Conservation (phyloP, 2,329 filamentous ascomycete genomes). For the Talaromyces sp. region DNA sequence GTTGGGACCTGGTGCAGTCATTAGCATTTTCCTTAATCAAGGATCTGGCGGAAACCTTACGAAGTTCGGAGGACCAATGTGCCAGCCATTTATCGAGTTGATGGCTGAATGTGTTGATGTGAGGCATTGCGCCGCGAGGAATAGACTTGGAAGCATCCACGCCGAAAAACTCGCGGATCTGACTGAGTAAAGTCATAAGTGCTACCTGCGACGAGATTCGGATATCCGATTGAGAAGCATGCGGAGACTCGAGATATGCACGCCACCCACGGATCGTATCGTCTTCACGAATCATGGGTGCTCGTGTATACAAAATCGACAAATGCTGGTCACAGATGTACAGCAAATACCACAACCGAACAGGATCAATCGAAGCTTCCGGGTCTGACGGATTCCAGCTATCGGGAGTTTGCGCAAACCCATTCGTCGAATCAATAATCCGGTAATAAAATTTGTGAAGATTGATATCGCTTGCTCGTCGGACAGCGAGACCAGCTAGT, state of each 20-base stretch:
- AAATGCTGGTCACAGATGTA: slow-evolving; percentile 41
- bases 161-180: slow-evolving; percentile 21
- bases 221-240: slow-evolving; percentile 19
- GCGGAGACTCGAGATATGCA: slow-evolving; percentile 20
- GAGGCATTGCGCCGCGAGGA: slow-evolving; percentile 18
- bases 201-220: slow-evolving; percentile 20
- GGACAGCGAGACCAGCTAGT: slow-evolving; percentile 32
- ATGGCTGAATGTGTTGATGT: slow-evolving; percentile 21
- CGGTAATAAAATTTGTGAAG: slow-evolving; percentile 30
- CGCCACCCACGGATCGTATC: slow-evolving; percentile 26
- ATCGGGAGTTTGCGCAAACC: slow-evolving; percentile 12
- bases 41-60: background rate
- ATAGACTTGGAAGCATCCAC: slow-evolving; percentile 20
- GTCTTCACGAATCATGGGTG: slow-evolving; percentile 36
- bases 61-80: slow-evolving; percentile 19
- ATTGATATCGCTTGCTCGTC: slow-evolving; percentile 33
- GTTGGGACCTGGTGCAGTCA: slow-evolving; percentile 8
- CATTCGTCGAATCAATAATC: slow-evolving; percentile 38
- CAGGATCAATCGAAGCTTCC: slow-evolving; percentile 30
- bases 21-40: background rate
- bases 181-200: slow-evolving; percentile 20
- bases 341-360: slow-evolving; percentile 37
- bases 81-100: slow-evolving; percentile 21
- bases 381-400: slow-evolving; percentile 22
- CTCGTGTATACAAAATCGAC: slow-evolving; percentile 38